Conservation (phyloP, 2,329 filamentous ascomycete genomes). For the Drechslera avenae region DNA sequence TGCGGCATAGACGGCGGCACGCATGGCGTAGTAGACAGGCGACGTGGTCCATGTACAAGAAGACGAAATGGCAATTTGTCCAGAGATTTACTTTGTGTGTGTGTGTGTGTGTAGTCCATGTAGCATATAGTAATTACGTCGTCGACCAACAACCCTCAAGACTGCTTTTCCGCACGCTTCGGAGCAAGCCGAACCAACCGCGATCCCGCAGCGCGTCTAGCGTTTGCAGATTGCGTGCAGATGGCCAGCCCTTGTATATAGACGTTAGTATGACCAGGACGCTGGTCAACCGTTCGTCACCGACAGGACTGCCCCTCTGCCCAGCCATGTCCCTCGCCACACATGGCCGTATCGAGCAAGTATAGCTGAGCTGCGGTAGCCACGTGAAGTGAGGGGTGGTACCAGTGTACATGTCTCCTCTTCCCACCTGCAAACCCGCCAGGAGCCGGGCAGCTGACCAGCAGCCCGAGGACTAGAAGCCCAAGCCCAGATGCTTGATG, state of each 20-base stretch:
- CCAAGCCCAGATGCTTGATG: background rate
- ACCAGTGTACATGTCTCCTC: too few relatives aligned
- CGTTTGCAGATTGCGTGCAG: too few relatives aligned
- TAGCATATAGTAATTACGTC: slow-evolving; percentile 3
- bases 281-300: background rate
- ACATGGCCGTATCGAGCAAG: background rate
- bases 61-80: too few relatives aligned
- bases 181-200: slow-evolving; percentile 6
- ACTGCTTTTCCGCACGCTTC: slow-evolving; percentile 5
- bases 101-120: background rate
- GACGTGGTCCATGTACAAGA: too few relatives aligned
- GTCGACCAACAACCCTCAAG: slow-evolving; percentile 1
- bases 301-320: background rate
- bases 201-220: background rate
- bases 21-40: too few relatives aligned
- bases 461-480: background rate
- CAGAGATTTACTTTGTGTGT: too few relatives aligned
- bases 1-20: too few relatives aligned
- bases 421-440: background rate
- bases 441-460: slow-evolving; percentile 3
- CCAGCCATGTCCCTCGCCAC: slow-evolving; percentile 4
- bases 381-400: slow-evolving; percentile 12
- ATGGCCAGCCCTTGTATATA: too few relatives aligned
- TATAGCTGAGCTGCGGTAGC: too few relatives aligned
- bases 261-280: background rate